These are phyloP conservation scores for Colletotrichum cuscutae DNA, from an alignment of 2,329 filamentous ascomycete species.

Conservation along the genomic window DNA sequence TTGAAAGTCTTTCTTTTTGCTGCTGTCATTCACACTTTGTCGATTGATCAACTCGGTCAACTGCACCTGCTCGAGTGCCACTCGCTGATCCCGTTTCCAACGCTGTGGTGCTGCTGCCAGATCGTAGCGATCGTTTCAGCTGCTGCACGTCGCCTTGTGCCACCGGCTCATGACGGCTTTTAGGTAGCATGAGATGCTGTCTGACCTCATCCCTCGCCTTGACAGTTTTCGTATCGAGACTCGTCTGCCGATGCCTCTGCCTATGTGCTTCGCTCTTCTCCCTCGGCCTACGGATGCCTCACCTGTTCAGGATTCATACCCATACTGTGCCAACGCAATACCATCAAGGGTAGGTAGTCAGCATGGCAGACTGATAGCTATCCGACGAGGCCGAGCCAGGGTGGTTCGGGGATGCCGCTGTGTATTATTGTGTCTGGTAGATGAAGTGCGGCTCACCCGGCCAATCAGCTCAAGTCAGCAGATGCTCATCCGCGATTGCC, in stretches of 20 bases:
- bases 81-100: constrained; percentile 2
- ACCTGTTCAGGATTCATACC: neutral
- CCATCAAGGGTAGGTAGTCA: neutral
- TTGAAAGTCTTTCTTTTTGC: neutral
- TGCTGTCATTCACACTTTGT: neutral
- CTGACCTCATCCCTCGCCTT: constrained; percentile 12
- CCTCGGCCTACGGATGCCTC: neutral
- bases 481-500: constrained; percentile 18
- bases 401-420: neutral
- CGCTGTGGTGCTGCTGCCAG: constrained; percentile 3
- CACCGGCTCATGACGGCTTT: neutral
- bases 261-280: neutral
- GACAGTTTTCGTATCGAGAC: neutral
- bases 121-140: constrained; percentile 21
- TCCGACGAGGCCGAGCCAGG: neutral
- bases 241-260: neutral
- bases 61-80: neutral
- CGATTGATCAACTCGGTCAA: neutral
- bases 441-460: constrained; percentile 16
- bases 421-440: constrained; percentile 1
- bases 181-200: constrained; percentile 6
- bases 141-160: constrained; percentile 22
- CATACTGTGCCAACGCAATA: neutral
- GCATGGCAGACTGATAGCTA: neutral
- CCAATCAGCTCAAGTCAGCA: neutral